Conservation (phyloP, 1,139 yeast genomes). For the Lodderomyces margitis region DNA sequence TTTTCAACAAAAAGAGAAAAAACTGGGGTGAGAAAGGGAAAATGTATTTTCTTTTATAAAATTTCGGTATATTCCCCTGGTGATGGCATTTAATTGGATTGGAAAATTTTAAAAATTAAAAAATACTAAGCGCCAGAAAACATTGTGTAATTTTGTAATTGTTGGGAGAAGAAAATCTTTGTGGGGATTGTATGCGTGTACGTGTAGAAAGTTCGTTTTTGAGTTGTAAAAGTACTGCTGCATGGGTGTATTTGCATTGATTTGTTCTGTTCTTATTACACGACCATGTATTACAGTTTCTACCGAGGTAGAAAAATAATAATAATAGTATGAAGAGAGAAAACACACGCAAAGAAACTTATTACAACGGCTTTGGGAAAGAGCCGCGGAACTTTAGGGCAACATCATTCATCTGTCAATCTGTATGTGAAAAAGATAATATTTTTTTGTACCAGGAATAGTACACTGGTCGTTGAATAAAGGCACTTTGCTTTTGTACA, state of each 20-base stretch:
- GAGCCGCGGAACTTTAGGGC: not conserved
- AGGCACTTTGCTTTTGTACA: too few species aligned
- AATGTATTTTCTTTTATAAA: not conserved
- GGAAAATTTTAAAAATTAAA: not conserved
- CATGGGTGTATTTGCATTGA: not conserved
- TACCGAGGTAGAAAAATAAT: not conserved
- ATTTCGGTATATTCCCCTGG: too few species aligned
- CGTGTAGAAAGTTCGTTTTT: too few species aligned
- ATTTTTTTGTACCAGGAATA: too few species aligned
- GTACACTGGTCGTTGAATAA: too few species aligned
- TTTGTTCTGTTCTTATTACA: not conserved
- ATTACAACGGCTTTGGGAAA: too few species aligned
- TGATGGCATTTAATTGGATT: slow-evolving; percentile 1
- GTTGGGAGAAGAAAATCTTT: slow-evolving; percentile 1
- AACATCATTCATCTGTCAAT: too few species aligned
- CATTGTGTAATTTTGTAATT: not conserved
- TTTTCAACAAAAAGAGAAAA: too few species aligned
- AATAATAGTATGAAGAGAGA: not conserved
- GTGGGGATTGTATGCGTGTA: too few species aligned
- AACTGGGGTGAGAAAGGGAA: too few species aligned
- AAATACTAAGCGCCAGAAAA: too few species aligned
- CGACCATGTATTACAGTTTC: not conserved
- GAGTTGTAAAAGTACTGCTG: not conserved
- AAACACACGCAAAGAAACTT: not conserved
- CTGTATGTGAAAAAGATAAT: too few species aligned